Evolutionary conservation across 2,329 filamentous ascomycete genomes (phyloP).

Genomic region (Aspergillus glaucus): DNA sequence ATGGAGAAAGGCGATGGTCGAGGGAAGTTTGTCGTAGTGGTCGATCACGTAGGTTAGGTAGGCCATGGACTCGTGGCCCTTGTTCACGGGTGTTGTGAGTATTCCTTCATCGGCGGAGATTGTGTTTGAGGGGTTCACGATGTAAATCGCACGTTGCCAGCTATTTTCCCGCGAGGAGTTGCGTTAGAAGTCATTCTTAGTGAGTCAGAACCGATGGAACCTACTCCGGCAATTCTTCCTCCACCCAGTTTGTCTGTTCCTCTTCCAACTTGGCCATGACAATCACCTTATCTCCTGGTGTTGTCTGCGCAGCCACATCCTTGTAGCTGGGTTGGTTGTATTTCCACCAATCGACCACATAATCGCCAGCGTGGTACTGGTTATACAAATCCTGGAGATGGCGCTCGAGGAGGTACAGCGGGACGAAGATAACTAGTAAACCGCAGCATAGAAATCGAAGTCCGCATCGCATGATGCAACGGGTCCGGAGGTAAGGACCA

Average conservation of each 20-base stretch:
- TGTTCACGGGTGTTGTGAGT: slow-evolving; percentile 34
- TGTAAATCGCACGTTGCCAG: slow-evolving; percentile 44
- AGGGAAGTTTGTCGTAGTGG: slow-evolving; percentile 43
- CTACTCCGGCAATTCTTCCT: slow-evolving; percentile 41
- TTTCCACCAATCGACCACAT: slow-evolving; percentile 27
- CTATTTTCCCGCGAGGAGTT: slow-evolving; percentile 13
- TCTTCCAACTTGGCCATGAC: slow-evolving; percentile 40
- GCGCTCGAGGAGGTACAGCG: slow-evolving; percentile 25
- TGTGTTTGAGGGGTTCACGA: slow-evolving; percentile 30
- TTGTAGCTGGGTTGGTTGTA: slow-evolving; percentile 8
- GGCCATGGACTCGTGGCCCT: slow-evolving; percentile 42
- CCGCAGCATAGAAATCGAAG: slow-evolving; percentile 22
- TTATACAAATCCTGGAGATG: slow-evolving; percentile 29
- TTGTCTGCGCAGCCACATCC: neutral
- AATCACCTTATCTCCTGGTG: slow-evolving; percentile 33
- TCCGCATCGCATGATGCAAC: slow-evolving; percentile 25
- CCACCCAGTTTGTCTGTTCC: slow-evolving; percentile 43
- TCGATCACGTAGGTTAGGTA: slow-evolving; percentile 45
- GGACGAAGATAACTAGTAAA: slow-evolving; percentile 18
- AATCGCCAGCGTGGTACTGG: slow-evolving; percentile 32
- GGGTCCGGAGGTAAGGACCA: too few species aligned
- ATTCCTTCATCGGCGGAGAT: slow-evolving; percentile 12
- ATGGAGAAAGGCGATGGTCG: slow-evolving; percentile 52
- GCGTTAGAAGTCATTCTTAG: neutral
- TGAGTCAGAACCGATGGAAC: neutral